A percentile compares a stretch with the other conserved stretches of the same genome.
Conservation (phyloP, 2,329 filamentous ascomycete genomes). For the Talaromyces islandicus region DNA sequence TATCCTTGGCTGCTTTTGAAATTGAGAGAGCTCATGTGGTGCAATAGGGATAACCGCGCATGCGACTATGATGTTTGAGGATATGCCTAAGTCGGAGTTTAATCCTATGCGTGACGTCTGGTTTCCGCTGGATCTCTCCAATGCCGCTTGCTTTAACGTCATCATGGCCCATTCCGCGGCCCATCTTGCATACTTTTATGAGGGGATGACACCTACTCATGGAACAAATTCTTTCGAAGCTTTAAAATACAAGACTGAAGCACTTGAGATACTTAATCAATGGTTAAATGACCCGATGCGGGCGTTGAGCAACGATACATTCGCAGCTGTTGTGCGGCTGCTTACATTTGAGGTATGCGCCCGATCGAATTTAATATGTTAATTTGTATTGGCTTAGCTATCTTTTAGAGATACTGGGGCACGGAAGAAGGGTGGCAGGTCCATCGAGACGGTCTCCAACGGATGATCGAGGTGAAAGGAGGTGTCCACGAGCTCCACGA, state of each 20-base stretch:
- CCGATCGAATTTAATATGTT: neutral
- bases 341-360: slow-evolving; percentile 27
- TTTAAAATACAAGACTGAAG: slow-evolving; percentile 7
- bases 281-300: slow-evolving; percentile 10
- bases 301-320: slow-evolving; percentile 30
- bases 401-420: slow-evolving; percentile 26
- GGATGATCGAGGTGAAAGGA: slow-evolving; percentile 29
- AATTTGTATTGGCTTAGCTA: neutral
- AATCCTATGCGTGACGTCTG: slow-evolving; percentile 38
- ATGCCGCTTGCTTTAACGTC: slow-evolving; percentile 35
- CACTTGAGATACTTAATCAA: slow-evolving; percentile 2
- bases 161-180: slow-evolving; percentile 39
- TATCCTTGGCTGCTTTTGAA: neutral
- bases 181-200: slow-evolving; percentile 31
- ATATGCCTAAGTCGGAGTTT: slow-evolving; percentile 21
- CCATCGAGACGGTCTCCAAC: slow-evolving; percentile 25
- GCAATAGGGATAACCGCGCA: slow-evolving; percentile 23
- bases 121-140: slow-evolving; percentile 36
- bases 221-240: slow-evolving; percentile 1
- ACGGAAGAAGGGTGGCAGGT: slow-evolving; percentile 27
- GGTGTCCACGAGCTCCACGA: slow-evolving; percentile 21
- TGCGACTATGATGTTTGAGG: slow-evolving; percentile 29
- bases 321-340: slow-evolving; percentile 26
- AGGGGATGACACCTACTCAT: slow-evolving; percentile 16
- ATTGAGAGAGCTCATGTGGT: neutral